Percentiles rank a stretch among this genome's conserved stretches.
Conservation (phyloP, 192 early-diverging fungal genomes). For the Coemansia sp. region DNA sequence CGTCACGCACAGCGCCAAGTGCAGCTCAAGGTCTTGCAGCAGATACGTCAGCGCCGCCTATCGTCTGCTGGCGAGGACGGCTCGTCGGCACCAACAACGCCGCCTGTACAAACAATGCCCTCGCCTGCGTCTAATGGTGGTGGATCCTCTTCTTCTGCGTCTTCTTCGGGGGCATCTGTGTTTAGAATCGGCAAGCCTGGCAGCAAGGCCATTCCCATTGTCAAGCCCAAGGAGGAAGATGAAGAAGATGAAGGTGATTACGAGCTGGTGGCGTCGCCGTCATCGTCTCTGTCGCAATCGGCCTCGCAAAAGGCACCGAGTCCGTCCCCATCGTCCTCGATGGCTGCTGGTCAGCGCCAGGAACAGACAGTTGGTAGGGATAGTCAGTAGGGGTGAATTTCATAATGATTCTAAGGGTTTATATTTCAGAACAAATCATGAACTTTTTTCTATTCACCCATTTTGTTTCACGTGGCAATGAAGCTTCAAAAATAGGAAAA, state of each 20-base stretch:
- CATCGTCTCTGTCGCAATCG: neutral
- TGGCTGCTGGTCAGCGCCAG: neutral
- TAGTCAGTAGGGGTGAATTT: neutral
- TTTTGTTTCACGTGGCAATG: too few species aligned
- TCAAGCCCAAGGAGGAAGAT: constrained; percentile 31
- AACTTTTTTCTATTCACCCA: too few species aligned
- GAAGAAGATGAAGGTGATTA: neutral
- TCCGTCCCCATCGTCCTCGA: neutral
- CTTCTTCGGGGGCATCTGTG: constrained; percentile 19
- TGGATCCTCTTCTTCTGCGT: neutral
- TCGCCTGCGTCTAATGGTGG: constrained; percentile 1
- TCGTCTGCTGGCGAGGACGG: constrained; percentile 42
- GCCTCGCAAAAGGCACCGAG: neutral
- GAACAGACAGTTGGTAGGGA: neutral
- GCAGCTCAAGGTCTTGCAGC: constrained; percentile 54
- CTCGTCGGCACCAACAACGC: neutral
- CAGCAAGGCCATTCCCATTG: constrained; percentile 53
- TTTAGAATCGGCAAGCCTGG: constrained; percentile 49
- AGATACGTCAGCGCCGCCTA: constrained; percentile 55
- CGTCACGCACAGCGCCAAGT: constrained; percentile 51
- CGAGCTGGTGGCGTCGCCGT: neutral
- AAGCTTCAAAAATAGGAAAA: too few species aligned
- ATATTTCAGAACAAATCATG: too few species aligned
- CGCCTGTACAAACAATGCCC: neutral
- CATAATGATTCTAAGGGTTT: too few species aligned